A percentile compares a stretch with the other conserved stretches of the same genome.
These are phyloP conservation scores for Aspergillus proliferans DNA, from an alignment of 2,329 filamentous ascomycete species.

Conservation along the genomic window DNA sequence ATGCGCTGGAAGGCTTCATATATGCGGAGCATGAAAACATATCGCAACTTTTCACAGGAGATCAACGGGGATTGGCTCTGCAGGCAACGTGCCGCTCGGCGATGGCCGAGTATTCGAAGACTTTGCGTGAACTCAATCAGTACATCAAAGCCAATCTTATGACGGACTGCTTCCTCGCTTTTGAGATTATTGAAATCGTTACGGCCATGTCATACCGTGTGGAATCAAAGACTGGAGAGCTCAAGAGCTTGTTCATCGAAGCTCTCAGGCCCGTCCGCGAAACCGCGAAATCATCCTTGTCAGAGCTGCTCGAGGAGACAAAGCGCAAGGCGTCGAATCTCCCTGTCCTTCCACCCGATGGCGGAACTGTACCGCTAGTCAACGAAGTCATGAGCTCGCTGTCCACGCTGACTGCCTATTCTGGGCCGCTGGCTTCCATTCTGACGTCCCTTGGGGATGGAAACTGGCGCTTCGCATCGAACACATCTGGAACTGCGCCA, in stretches of 20 bases:
- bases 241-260: conserved; percentile 76
- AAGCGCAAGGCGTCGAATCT: conserved; percentile 62
- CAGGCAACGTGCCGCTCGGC: conserved; percentile 71
- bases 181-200: conserved; percentile 89
- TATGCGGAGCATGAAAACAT: conserved; percentile 87
- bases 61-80: conserved; percentile 77
- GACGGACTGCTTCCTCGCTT: conserved; percentile 91
- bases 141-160: conserved; percentile 81
- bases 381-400: conserved; percentile 79
- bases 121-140: conserved; percentile 78
- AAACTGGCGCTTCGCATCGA: conserved; percentile 66
- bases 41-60: conserved; percentile 73
- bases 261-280: conserved; percentile 84
- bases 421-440: conserved; percentile 78
- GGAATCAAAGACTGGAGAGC: conserved; percentile 74
- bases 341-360: conserved; percentile 67
- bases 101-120: conserved; percentile 75
- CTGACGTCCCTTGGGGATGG: conserved; percentile 89
- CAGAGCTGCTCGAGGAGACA: conserved; percentile 77
- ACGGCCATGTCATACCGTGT: conserved; percentile 71
- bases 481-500: conserved; percentile 61
- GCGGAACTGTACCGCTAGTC: conserved; percentile 69
- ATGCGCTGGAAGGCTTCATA: conserved; percentile 80
- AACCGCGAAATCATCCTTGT: conserved; percentile 80
- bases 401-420: conserved; percentile 79